Conservation (phyloP, 148 eudicot genomes). For the Dysphania ambrosioides region DNA sequence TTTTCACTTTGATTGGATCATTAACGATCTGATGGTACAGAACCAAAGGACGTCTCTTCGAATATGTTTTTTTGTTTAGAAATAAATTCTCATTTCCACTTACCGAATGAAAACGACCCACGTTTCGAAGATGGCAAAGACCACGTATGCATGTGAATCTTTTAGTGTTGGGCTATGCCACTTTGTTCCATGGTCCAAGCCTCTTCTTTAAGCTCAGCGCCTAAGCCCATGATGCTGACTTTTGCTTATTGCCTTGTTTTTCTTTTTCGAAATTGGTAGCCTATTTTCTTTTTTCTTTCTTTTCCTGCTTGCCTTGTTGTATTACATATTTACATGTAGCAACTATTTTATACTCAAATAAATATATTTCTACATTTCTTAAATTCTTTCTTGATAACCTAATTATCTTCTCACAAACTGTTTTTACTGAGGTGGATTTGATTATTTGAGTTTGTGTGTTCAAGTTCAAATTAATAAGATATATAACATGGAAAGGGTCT, state of each 20-base stretch:
- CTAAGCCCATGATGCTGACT: slow-evolving; percentile 22
- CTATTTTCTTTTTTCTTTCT: not conserved
- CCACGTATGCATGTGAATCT: slow-evolving; percentile 11
- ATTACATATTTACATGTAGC: not conserved
- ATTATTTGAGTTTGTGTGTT: too few species aligned
- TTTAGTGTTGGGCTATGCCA: not conserved
- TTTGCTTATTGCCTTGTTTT: not conserved
- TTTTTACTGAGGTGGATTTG: too few species aligned
- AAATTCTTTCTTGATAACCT: too few species aligned
- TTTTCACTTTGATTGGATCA: slow-evolving; percentile 27
- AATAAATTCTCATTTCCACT: slow-evolving; percentile 1
- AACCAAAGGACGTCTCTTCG: slow-evolving; percentile 6
- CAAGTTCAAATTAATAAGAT: too few species aligned
- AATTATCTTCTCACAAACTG: too few species aligned
- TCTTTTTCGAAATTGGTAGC: slow-evolving; percentile 11
- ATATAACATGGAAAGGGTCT: too few species aligned
- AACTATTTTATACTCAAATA: too few species aligned
- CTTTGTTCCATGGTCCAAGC: slow-evolving; percentile 21
- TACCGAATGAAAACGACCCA: not conserved
- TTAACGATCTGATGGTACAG: slow-evolving; percentile 20
- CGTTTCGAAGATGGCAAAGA: not conserved
- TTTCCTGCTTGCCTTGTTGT: not conserved
- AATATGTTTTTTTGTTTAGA: not conserved
- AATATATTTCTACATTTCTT: too few species aligned
- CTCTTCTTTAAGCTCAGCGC: slow-evolving; percentile 21